Conservation (phyloP, 345 rosid species). For the Sapria himalayana region DNA sequence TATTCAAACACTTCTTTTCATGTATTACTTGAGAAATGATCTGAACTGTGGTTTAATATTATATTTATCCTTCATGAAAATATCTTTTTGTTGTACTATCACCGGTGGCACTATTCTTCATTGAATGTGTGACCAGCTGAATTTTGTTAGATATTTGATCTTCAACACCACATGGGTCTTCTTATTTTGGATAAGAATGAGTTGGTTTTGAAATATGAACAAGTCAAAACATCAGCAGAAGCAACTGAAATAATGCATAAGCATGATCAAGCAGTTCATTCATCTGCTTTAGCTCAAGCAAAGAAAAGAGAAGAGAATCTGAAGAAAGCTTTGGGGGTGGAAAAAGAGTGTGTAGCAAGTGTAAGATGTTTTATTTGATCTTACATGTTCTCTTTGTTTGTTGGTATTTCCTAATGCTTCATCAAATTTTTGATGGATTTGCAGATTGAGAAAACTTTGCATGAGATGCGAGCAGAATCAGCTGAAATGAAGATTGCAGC, state of each 20-base stretch:
- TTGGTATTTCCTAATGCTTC: slow-evolving; percentile 1
- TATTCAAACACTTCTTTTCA: too few relatives aligned
- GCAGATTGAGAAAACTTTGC: slow-evolving; percentile 84
- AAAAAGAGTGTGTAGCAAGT: slow-evolving; percentile 71
- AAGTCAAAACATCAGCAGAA: slow-evolving; percentile 45
- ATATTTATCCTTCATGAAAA: too few relatives aligned
- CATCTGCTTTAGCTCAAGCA: slow-evolving; percentile 49
- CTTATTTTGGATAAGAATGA: slow-evolving; percentile 62
- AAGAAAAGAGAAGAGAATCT: slow-evolving; percentile 60
- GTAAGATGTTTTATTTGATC: slow-evolving; percentile 22
- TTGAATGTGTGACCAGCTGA: slow-evolving; percentile 1
- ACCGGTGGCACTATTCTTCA: too few relatives aligned
- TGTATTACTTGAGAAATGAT: too few relatives aligned
- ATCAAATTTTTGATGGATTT: slow-evolving; percentile 7
- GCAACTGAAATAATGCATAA: slow-evolving; percentile 35
- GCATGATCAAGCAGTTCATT: slow-evolving; percentile 44
- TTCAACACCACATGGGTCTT: slow-evolving; percentile 93
- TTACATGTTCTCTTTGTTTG: neutral
- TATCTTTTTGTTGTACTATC: too few relatives aligned
- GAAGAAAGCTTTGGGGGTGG: slow-evolving; percentile 70
- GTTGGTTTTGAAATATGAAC: slow-evolving; percentile 33
- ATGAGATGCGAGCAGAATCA: slow-evolving; percentile 85
- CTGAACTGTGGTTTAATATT: too few relatives aligned
- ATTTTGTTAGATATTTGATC: slow-evolving; percentile 48
- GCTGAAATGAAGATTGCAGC: slow-evolving; percentile 85